Conservation (phyloP, 2,329 filamentous ascomycete species). For the Xylaria sp. region DNA sequence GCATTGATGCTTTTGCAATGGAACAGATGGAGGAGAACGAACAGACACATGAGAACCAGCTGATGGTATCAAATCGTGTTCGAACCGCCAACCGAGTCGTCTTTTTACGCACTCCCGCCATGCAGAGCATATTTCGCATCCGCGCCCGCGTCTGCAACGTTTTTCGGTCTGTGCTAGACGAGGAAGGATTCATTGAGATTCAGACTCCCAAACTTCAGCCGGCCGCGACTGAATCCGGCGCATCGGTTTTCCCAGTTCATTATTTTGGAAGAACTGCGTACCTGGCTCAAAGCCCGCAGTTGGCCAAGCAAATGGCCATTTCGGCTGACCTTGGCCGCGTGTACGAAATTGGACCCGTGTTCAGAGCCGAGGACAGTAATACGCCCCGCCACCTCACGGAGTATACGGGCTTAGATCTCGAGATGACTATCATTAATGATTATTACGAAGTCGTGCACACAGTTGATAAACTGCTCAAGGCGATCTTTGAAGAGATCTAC, state of each 20-base stretch:
- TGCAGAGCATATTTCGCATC: conserved; percentile 82
- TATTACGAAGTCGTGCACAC: conserved; percentile 81
- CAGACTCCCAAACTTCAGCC: conserved; percentile 90
- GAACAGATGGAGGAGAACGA: conserved; percentile 36
- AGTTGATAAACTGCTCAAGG: conserved; percentile 76
- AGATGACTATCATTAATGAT: conserved; percentile 85
- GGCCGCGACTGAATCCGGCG: conserved; percentile 82
- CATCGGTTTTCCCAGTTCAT: conserved; percentile 85
- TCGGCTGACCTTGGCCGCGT: conserved; percentile 84
- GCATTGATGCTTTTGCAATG: conserved; percentile 48
- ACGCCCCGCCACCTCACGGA: conserved; percentile 92
- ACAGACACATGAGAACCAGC: conserved; percentile 41
- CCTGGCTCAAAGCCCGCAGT: conserved; percentile 83
- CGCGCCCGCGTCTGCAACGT: conserved; percentile 74
- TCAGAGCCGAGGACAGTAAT: conserved; percentile 92
- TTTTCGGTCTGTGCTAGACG: conserved; percentile 72
- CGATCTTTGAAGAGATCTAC: conserved; percentile 69
- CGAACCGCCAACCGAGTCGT: conserved; percentile 75
- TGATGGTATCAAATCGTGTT: conserved; percentile 60
- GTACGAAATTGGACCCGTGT: conserved; percentile 85
- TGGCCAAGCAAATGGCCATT: conserved; percentile 90
- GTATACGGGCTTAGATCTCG: conserved; percentile 86
- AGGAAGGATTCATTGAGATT: conserved; percentile 80
- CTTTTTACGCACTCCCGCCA: conserved; percentile 77
- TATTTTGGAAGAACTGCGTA: conserved; percentile 87